Evolutionary conservation across 2,329 filamentous ascomycete genomes (phyloP).

Genomic region (Huntiella decipiens): DNA sequence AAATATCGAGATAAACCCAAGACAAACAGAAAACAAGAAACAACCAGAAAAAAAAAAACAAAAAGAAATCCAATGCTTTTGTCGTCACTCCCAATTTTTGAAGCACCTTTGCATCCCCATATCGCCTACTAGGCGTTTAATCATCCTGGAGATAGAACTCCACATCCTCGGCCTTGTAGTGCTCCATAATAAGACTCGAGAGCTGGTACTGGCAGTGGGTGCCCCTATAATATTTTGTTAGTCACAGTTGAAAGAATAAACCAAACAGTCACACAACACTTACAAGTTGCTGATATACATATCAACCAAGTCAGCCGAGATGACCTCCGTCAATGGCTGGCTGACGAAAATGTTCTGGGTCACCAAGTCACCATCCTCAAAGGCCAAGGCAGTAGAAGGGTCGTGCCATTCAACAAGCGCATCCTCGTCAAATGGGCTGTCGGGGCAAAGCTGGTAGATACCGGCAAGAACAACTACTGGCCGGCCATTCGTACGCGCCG

Average conservation of each 20-base stretch:
- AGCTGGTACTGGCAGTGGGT: constrained; percentile 52
- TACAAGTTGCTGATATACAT: constrained; percentile 66
- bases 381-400: constrained; percentile 55
- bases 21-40: too few relatives aligned
- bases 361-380: constrained; percentile 62
- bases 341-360: constrained; percentile 52
- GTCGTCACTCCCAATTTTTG: neutral
- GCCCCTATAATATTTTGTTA: constrained; percentile 25
- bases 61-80: neutral
- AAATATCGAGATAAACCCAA: too few relatives aligned
- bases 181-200: constrained; percentile 54
- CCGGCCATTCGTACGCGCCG: constrained; percentile 63
- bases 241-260: neutral
- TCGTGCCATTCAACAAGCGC: constrained; percentile 74
- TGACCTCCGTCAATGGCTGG: constrained; percentile 66
- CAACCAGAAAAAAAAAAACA: too few relatives aligned
- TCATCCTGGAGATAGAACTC: constrained; percentile 31
- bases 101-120: neutral
- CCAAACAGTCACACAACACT: constrained; percentile 15
- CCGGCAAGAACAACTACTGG: constrained; percentile 79
- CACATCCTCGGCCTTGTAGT: constrained; percentile 56
- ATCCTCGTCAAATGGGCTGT: constrained; percentile 69
- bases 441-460: constrained; percentile 83
- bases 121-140: neutral
- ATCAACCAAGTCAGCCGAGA: constrained; percentile 56